Evolutionary conservation across 768 basidiomycete species (phyloP), one percentile per base, ranked within the genome.

Genomic region (Kwoniella mangroviensis): DNA sequence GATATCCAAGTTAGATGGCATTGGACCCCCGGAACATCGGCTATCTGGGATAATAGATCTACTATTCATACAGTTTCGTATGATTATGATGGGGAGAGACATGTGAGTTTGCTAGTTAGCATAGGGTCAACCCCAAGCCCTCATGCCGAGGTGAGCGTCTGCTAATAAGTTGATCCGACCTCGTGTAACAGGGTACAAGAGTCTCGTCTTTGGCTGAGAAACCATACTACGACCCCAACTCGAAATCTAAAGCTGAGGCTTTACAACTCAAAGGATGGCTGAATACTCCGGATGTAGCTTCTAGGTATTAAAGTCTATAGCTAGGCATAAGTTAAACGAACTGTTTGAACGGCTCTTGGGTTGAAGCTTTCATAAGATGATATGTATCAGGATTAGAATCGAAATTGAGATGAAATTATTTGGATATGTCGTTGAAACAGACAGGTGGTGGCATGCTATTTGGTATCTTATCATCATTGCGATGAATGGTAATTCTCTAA

Each of bases 31-130:
- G 81, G 78, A 34, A 79, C 75, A 6, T 68, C 76, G 2, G 82
- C 82, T 19, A 81, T 84, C 67, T 84, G 84, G 84, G 79, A 83
- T 75, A 84, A 84, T 71, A 64, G 79, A 54, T 69, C 72, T 12
- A 80, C 75, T 11, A 78, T 81, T 63, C 84, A 85, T 69, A 76
- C 78, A 17, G 84, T 84, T 6, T 82, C 83, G 0, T 83, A 81
- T 71, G 85, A 86, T 68, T 86, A 85, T 73, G 71, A 69, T 4
- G 79, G 78, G 19, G 73, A 74, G 26, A 83, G 86, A 57, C 75
- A 77, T 56, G 58, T 60, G 22, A 60, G 58, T 57, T 57, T n/a
- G n/a, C n/a, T n/a, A n/a, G n/a, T n/a, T n/a, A n/a, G n/a, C n/a
- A n/a, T n/a, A n/a, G n/a, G n/a, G n/a, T n/a, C n/a, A n/a, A n/a